Conservation (phyloP, 2,329 filamentous ascomycete genomes). For the Neospermospora avenae region DNA sequence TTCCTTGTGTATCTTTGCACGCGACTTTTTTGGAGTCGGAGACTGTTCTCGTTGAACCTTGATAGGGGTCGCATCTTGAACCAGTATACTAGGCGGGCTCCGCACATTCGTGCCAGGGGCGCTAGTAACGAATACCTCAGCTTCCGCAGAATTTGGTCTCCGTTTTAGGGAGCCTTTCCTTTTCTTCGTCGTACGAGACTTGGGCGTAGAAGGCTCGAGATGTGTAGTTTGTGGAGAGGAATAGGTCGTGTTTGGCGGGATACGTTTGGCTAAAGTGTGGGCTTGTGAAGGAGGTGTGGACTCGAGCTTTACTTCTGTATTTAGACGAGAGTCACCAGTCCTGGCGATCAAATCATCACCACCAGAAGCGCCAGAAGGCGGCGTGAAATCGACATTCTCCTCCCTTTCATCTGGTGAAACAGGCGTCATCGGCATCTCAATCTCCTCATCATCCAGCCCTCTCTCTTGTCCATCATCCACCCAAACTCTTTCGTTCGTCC, state of each 20-base stretch:
- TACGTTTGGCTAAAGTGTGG: neutral
- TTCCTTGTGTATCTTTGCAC: neutral
- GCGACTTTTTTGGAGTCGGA: neutral
- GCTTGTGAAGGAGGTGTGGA: neutral
- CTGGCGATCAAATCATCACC: slow-evolving; percentile 2
- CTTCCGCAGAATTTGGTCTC: neutral
- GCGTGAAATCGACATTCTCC: slow-evolving; percentile 14
- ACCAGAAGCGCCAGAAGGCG: slow-evolving; percentile 17
- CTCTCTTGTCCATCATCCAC: slow-evolving; percentile 16
- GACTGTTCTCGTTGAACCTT: neutral
- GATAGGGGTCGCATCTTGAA: neutral
- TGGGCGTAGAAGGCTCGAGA: neutral
- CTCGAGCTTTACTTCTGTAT: neutral
- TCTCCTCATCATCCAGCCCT: slow-evolving; percentile 20
- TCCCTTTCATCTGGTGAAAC: slow-evolving; percentile 24
- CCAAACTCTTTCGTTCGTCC: slow-evolving; percentile 16
- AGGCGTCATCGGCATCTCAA: slow-evolving; percentile 24
- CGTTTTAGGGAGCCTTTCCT: neutral
- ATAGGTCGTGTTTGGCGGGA: neutral
- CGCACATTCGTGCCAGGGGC: neutral
- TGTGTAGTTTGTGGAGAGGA: neutral
- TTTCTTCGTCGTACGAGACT: slow-evolving; percentile 7
- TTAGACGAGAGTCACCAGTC: neutral
- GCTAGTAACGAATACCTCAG: neutral
- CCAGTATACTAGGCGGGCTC: neutral